Evolutionary conservation across 345 rosid genomes (phyloP).

Genomic region (Erucastrum elatum): DNA sequence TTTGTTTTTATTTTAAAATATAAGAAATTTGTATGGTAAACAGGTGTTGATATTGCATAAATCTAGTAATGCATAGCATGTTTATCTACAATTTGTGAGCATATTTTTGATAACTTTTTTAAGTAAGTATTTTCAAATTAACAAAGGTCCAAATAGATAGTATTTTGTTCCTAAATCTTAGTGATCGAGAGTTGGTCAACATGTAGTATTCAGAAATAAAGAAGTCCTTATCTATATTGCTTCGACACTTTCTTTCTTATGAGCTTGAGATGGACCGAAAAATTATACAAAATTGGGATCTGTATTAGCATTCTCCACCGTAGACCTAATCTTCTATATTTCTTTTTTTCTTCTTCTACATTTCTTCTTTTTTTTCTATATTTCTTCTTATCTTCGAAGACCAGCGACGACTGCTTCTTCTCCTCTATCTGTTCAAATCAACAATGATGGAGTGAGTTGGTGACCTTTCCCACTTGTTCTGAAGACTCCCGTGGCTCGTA

Average conservation of each 20-base stretch:
- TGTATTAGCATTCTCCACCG: too few relatives aligned
- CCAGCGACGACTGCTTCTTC: too few relatives aligned
- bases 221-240: too few relatives aligned
- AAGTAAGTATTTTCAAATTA: background rate
- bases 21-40: background rate
- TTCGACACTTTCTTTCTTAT: too few relatives aligned
- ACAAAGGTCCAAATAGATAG: background rate
- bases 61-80: background rate
- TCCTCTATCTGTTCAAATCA: background rate
- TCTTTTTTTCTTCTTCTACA: too few relatives aligned
- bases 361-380: too few relatives aligned
- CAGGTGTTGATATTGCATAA: background rate
- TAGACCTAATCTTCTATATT: too few relatives aligned
- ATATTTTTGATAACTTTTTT: too few relatives aligned
- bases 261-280: too few relatives aligned
- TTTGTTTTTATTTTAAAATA: too few relatives aligned
- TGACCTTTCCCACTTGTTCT: background rate
- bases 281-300: too few relatives aligned
- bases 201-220: background rate
- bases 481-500: background rate
- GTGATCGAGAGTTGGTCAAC: background rate
- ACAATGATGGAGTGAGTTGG: background rate
- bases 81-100: background rate
- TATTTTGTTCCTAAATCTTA: background rate
- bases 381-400: too few relatives aligned